Percentiles rank a stretch among this genome's conserved stretches.
Evolutionary conservation across 768 basidiomycete species (phyloP).

Genomic region (Chalciporus chontae): DNA sequence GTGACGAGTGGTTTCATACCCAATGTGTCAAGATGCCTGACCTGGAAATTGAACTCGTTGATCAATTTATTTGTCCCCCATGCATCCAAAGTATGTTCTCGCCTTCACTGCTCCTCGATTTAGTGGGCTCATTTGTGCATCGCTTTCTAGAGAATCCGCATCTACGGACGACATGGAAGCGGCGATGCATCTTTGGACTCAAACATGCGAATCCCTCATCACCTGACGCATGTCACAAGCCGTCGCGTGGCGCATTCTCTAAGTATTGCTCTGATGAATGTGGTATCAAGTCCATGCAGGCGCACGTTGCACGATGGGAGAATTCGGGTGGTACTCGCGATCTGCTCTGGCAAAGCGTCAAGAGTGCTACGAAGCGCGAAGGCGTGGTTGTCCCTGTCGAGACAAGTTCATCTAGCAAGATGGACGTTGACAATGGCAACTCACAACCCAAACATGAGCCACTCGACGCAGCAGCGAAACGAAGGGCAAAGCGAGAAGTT

Average conservation of each 20-base stretch:
- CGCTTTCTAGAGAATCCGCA: constrained; percentile 50
- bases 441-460: constrained; percentile 6
- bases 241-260: constrained; percentile 77
- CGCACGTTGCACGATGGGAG: constrained; percentile 58
- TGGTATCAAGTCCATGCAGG: constrained; percentile 69
- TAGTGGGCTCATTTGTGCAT: neutral
- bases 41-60: constrained; percentile 79
- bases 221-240: constrained; percentile 70
- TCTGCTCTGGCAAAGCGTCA: constrained; percentile 71
- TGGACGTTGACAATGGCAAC: constrained; percentile 15
- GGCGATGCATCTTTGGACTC: constrained; percentile 69
- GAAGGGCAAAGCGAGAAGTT: constrained; percentile 55
- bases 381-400: constrained; percentile 56
- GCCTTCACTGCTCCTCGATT: neutral
- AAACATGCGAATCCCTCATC: constrained; percentile 60
- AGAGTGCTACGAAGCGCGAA: constrained; percentile 64
- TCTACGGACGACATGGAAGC: constrained; percentile 75
- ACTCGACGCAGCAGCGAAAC: constrained; percentile 36
- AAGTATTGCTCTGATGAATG: constrained; percentile 93
- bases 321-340: constrained; percentile 61
- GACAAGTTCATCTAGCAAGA: constrained; percentile 25
- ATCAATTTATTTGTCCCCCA: constrained; percentile 86
- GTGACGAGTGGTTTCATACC: constrained; percentile 95
- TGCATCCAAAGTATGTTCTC: constrained; percentile 67
- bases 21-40: constrained; percentile 82